A percentile compares a stretch with the other conserved stretches of the same genome.
phyloP scores from a whole-genome alignment of 345 rosid species.

The Microcos paniculata region DNA sequence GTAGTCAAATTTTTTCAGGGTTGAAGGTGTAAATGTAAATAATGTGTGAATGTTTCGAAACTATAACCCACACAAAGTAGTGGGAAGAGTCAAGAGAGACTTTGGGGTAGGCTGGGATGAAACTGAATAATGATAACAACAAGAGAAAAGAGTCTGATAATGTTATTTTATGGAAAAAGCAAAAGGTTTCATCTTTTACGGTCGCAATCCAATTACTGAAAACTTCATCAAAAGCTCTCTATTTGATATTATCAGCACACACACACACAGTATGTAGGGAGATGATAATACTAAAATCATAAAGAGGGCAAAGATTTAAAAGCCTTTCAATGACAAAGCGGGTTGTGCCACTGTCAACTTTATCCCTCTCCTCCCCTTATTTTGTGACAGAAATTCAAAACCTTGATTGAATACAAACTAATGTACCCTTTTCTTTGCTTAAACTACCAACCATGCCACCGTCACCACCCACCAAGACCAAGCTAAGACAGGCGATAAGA shows the following conservation, averaged over 20 bases:
- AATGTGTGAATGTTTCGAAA: background rate
- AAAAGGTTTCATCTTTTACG: constrained; percentile 14
- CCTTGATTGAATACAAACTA: constrained; percentile 5
- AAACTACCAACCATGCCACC: background rate
- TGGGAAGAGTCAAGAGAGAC: background rate
- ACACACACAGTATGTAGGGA: background rate
- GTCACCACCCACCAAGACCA: background rate
- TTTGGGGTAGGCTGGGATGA: background rate
- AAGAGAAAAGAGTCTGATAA: background rate
- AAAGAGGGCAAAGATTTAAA: background rate
- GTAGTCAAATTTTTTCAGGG: no score
- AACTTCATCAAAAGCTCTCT: background rate
- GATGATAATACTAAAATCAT: background rate
- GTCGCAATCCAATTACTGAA: constrained; percentile 18
- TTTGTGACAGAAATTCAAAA: background rate
- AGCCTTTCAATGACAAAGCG: background rate
- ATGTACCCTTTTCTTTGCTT: background rate
- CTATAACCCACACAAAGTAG: background rate
- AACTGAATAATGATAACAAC: background rate
- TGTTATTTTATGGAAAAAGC: constrained; percentile 2
- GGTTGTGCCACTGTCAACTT: background rate
- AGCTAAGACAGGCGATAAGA: background rate
- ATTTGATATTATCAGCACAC: background rate
- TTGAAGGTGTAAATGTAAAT: background rate
- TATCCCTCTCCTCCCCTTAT: background rate